Evolutionary conservation across 2,329 filamentous ascomycete species (phyloP), one percentile per base, ranked within the genome.

Genomic region (Fusarium sp.): DNA sequence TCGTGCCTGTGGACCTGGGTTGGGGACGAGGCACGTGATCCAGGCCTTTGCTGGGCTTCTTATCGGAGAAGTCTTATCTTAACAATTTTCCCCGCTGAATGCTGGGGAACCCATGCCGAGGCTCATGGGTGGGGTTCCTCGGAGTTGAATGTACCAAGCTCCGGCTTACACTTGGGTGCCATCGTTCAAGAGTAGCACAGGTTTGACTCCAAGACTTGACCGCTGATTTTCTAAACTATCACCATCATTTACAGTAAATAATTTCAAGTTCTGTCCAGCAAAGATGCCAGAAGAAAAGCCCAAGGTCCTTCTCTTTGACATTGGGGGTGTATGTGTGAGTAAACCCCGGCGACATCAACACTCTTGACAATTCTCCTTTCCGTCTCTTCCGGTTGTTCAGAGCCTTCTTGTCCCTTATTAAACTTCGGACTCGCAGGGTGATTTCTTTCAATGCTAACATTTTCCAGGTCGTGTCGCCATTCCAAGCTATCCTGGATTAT

Each of bases 311-410:
- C 87, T 99, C 25, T 98, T 98, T 82, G 97, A 99, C 84, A 97
- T 99, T 77, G 97, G 97, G 43, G 97, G 97, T 72, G 97, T 99
- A 77, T 97, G 95, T 88, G 96, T 98, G 92, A 88, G 94, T 91
- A 60, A 60, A 11, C 70, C 62, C 50, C 37, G 25, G 25, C 10
- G 39, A 13, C 27, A 56, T 6, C 50, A 16, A 18, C 41, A 4
- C 25, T 10, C 13, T 45, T 30, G 48, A 32, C 27, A 14, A 32
- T 5, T 8, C 48, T 6, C 27, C 27, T 52, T 32, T 20, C 48
- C 48, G 48, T 30, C 48, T n/a, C 18, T 52, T 52, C 48, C 48
- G 27, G 48, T 1, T 32, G 18, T 14, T 3, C 11, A 52, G 6
- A n/a, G 8, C 16, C n/a, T 41, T 41, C 16, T 16, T 30, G 8